These are phyloP conservation scores for Ulota crispa DNA, from an alignment of 225 moss, liverwort and hornwort species.

Conservation along the genomic window DNA sequence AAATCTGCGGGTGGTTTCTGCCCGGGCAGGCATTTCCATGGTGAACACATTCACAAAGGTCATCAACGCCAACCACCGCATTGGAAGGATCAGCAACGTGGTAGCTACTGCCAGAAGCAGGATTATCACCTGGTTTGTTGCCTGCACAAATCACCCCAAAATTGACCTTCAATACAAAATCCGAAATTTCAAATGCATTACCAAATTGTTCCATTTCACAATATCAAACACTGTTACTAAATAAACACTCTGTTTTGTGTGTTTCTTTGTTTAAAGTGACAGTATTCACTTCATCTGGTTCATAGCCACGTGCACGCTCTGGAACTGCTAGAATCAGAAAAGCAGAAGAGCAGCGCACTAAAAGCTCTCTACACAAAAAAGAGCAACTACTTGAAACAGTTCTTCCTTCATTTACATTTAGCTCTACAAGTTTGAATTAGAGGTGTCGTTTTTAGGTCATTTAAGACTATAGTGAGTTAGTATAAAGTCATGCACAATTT, in stretches of 20 bases:
- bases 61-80: conserved; percentile 59
- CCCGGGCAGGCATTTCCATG: conserved; percentile 61
- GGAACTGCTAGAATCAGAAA: neutral
- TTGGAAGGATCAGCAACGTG: conserved; percentile 61
- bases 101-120: conserved; percentile 55
- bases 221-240: no score
- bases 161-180: neutral
- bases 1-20: conserved; percentile 61
- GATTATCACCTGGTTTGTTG: conserved; percentile 63
- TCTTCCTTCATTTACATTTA: neutral
- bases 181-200: neutral
- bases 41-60: conserved; percentile 79
- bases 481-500: neutral
- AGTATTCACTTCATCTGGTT: neutral
- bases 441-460: neutral
- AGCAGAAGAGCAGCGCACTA: neutral
- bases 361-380: neutral
- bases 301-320: neutral
- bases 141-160: conserved; percentile 47
- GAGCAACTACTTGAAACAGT: neutral
- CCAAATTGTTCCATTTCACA: no score
- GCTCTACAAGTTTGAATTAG: neutral
- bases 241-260: no score
- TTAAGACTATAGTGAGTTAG: neutral
- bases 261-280: neutral